Evolutionary conservation across 257 asterid species (phyloP).

Genomic region (Galeopsis tetrahit): DNA sequence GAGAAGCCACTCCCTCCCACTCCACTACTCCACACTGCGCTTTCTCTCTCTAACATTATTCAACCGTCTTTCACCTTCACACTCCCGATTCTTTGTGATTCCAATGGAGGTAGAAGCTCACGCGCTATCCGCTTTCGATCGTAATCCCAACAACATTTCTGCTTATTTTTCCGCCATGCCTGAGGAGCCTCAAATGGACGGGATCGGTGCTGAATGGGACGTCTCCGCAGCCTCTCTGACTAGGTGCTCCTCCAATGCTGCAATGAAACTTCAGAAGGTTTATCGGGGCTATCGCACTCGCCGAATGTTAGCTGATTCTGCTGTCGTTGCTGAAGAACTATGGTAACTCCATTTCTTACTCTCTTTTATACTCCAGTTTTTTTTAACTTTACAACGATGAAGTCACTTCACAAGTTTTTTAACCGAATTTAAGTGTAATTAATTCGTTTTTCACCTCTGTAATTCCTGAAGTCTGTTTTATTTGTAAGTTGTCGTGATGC

Average conservation of each 20-base stretch:
- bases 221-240: constrained; percentile 31
- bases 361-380: neutral
- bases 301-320: constrained; percentile 97
- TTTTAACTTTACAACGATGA: neutral
- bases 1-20: neutral
- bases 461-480: neutral
- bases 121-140: constrained; percentile 48
- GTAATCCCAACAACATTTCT: constrained; percentile 34
- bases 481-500: neutral
- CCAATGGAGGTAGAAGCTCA: constrained; percentile 68
- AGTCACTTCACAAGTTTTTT: constrained; percentile 14
- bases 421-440: constrained; percentile 11
- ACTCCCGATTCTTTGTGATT: neutral
- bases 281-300: constrained; percentile 90
- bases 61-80: neutral
- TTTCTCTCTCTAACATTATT: constrained; percentile 24
- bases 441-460: neutral
- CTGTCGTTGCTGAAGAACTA: constrained; percentile 91
- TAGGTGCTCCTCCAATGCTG: constrained; percentile 54
- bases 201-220: constrained; percentile 30
- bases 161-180: constrained; percentile 36
- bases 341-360: constrained; percentile 48
- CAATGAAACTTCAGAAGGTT: constrained; percentile 85
- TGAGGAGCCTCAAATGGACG: constrained; percentile 36
- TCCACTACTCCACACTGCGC: neutral